These are phyloP conservation scores for Dalbergia cochinchinensis DNA, from an alignment of 306 rosid genomes.

Conservation along the genomic window DNA sequence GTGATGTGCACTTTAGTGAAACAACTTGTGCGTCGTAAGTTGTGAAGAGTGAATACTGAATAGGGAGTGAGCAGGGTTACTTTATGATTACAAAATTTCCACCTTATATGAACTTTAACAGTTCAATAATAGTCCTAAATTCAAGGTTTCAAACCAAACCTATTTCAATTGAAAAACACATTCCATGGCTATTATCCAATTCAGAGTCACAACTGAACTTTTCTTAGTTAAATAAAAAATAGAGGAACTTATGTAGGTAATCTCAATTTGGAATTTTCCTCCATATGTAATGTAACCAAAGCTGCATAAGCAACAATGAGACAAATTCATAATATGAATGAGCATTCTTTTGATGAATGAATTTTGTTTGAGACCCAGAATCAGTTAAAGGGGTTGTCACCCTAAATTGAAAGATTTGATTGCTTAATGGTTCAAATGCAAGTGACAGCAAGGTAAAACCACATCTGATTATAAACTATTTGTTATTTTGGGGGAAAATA, in stretches of 20 bases:
- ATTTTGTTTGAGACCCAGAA: slow-evolving; percentile 2
- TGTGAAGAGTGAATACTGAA: neutral
- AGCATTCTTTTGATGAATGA: neutral
- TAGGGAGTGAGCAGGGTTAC: neutral
- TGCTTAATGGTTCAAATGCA: neutral
- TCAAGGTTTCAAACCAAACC: neutral
- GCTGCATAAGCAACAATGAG: neutral
- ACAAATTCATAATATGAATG: neutral
- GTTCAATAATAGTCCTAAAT: neutral
- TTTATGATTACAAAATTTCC: neutral
- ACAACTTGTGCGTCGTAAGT: neutral
- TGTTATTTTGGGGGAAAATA: neutral
- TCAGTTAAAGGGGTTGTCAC: neutral
- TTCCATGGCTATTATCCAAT: neutral
- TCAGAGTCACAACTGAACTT: neutral
- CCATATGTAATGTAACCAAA: neutral
- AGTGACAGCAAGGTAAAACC: too few relatives aligned
- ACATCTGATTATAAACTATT: neutral
- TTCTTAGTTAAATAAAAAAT: neutral
- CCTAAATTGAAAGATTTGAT: neutral
- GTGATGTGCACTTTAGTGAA: neutral
- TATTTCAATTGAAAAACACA: neutral
- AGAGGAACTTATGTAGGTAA: neutral
- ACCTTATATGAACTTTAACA: neutral
- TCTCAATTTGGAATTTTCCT: neutral